Conservation (phyloP, 441 rosid genomes). For the Adansonia rubrostipa region DNA sequence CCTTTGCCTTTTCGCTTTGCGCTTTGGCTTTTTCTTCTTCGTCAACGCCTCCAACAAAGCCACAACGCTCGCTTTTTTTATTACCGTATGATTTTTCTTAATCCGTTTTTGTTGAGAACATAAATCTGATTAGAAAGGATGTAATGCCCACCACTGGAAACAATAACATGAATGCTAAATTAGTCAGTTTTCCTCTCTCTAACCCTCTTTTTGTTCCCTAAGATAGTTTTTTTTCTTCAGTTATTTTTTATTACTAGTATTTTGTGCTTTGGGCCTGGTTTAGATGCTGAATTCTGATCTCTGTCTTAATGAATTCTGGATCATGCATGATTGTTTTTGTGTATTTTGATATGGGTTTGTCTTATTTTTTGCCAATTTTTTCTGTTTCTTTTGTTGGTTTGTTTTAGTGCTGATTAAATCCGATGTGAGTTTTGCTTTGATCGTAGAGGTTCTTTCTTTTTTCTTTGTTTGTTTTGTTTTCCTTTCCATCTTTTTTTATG, state of each 20-base stretch:
- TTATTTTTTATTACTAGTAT: neutral
- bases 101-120: conserved; percentile 13
- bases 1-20: conserved; percentile 7
- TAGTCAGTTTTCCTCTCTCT: conserved; percentile 50
- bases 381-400: neutral
- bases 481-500: too few species aligned
- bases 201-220: neutral
- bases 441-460: neutral
- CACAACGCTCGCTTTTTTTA: neutral
- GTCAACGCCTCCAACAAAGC: conserved; percentile 27
- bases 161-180: conserved; percentile 95
- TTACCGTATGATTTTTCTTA: neutral
- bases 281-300: conserved; percentile 22
- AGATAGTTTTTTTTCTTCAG: neutral
- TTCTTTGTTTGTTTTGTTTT: neutral
- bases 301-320: conserved; percentile 11
- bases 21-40: neutral
- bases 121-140: neutral
- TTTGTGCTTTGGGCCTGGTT: conserved; percentile 7
- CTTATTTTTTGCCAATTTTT: conserved; percentile 21
- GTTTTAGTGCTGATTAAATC: neutral
- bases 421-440: neutral
- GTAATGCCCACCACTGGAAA: conserved; percentile 85
- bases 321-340: neutral
- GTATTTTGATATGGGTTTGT: conserved; percentile 33